phyloP scores from a whole-genome alignment of 768 basidiomycete species.

The Galerina sulciceps region DNA sequence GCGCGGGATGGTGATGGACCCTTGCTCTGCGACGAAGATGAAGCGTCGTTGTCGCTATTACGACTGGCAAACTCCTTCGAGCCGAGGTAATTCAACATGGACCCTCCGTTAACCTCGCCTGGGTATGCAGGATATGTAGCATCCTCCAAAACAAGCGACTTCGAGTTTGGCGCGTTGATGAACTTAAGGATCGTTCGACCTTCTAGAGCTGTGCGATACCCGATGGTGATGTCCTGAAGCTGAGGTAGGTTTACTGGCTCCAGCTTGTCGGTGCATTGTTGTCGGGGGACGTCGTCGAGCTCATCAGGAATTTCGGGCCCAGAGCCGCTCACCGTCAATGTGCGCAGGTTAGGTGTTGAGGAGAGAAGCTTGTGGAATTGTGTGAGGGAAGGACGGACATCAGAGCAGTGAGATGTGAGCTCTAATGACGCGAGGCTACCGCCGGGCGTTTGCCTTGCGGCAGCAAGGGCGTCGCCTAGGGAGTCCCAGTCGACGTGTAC shows the following conservation, averaged over 20 bases:
- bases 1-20: constrained; percentile 23
- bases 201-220: constrained; percentile 45
- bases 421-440: constrained; percentile 38
- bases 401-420: constrained; percentile 54
- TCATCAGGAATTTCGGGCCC: constrained; percentile 39
- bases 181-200: constrained; percentile 42
- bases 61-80: constrained; percentile 28
- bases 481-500: constrained; percentile 60
- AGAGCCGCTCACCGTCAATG: constrained; percentile 52
- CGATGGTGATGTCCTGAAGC: constrained; percentile 44
- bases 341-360: constrained; percentile 42
- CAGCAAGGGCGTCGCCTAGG: constrained; percentile 37
- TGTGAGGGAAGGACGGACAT: constrained; percentile 54
- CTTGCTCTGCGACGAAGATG: constrained; percentile 18
- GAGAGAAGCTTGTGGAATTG: constrained; percentile 49
- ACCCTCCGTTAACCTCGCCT: constrained; percentile 43
- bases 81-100: constrained; percentile 40
- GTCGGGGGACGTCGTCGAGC: constrained; percentile 22
- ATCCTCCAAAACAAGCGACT: constrained; percentile 47
- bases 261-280: constrained; percentile 14
- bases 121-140: constrained; percentile 44
- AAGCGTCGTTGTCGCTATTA: constrained; percentile 6
- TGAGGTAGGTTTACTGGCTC: constrained; percentile 38
- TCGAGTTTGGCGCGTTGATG: constrained; percentile 43
- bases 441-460: constrained; percentile 7